Conservation (phyloP, 2,329 filamentous ascomycete species). For the Trichoderma polysporum region DNA sequence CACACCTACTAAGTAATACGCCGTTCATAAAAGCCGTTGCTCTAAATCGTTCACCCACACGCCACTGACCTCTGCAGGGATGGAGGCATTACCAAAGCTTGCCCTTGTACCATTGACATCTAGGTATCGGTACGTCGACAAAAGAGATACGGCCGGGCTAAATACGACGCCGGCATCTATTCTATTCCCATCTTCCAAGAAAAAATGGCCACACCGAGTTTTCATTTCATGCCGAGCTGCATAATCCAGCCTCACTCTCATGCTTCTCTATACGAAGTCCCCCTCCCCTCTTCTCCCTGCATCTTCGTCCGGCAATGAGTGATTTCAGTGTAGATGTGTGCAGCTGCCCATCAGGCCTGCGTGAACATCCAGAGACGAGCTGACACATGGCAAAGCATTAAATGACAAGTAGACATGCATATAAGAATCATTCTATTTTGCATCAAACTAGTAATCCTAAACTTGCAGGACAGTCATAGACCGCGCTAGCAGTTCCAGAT, state of each 20-base stretch:
- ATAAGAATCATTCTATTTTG: constrained; percentile 11
- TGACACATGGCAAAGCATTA: constrained; percentile 15
- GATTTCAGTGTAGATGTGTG: not conserved
- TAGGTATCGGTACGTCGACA: not conserved
- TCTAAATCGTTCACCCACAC: not conserved
- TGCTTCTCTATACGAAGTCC: not conserved
- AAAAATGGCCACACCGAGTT: not conserved
- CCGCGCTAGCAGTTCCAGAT: constrained; percentile 6
- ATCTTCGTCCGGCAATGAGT: not conserved
- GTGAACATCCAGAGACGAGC: constrained; percentile 2
- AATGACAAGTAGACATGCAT: constrained; percentile 9
- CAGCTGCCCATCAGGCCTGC: not conserved
- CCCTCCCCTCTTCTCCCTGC: not conserved
- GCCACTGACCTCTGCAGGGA: not conserved
- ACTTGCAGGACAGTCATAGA: constrained; percentile 11
- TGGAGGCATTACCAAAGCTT: not conserved
- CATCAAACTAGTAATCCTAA: constrained; percentile 1
- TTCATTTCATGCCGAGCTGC: not conserved
- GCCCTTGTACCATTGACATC: not conserved
- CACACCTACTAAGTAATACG: not conserved
- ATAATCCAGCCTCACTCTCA: not conserved
- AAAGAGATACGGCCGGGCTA: not conserved
- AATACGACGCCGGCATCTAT: not conserved
- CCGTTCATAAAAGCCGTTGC: no score
- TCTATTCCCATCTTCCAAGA: not conserved